Evolutionary conservation across 2,329 filamentous ascomycete species (phyloP).

Genomic region (Arthrobotrys sinensis): DNA sequence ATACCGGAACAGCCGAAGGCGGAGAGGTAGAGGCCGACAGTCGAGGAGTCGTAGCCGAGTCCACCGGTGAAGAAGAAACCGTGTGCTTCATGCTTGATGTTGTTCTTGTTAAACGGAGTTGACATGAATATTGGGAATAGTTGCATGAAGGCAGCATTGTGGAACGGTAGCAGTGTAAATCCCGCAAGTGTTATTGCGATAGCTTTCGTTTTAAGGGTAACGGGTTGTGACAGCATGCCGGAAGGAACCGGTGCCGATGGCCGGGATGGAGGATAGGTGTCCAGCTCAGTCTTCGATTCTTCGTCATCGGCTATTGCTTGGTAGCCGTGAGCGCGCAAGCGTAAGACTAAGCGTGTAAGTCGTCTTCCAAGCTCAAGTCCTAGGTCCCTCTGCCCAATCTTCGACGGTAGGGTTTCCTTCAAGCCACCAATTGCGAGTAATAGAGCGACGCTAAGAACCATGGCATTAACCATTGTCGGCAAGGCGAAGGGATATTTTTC

Average conservation of each 20-base stretch:
- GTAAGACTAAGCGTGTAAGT: slow-evolving; percentile 18
- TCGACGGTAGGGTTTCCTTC: slow-evolving; percentile 46
- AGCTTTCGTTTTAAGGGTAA: slow-evolving; percentile 74
- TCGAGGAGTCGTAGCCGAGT: slow-evolving; percentile 78
- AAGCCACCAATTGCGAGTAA: slow-evolving; percentile 48
- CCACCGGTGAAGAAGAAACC: slow-evolving; percentile 80
- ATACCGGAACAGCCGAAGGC: slow-evolving; percentile 83
- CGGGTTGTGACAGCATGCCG: slow-evolving; percentile 67
- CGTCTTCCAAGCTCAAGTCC: slow-evolving; percentile 44
- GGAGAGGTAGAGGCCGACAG: slow-evolving; percentile 83
- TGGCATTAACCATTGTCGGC: slow-evolving; percentile 72
- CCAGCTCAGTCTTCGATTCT: slow-evolving; percentile 10
- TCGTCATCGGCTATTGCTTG: slow-evolving; percentile 34
- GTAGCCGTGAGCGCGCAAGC: slow-evolving; percentile 35
- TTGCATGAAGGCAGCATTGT: slow-evolving; percentile 82
- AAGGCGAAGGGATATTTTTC: slow-evolving; percentile 72
- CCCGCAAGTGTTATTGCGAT: slow-evolving; percentile 72
- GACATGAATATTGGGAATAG: slow-evolving; percentile 84
- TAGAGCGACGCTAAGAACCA: slow-evolving; percentile 35
- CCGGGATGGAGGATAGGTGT: slow-evolving; percentile 60
- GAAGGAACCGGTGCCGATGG: slow-evolving; percentile 61
- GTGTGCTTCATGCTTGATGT: slow-evolving; percentile 67
- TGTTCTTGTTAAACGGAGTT: slow-evolving; percentile 73
- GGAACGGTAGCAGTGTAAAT: slow-evolving; percentile 79
- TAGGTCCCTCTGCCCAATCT: slow-evolving; percentile 39